These are phyloP conservation scores for Ophiocordyceps camponoti-saundersi DNA, from an alignment of 2,329 filamentous ascomycete genomes.

Conservation along the genomic window DNA sequence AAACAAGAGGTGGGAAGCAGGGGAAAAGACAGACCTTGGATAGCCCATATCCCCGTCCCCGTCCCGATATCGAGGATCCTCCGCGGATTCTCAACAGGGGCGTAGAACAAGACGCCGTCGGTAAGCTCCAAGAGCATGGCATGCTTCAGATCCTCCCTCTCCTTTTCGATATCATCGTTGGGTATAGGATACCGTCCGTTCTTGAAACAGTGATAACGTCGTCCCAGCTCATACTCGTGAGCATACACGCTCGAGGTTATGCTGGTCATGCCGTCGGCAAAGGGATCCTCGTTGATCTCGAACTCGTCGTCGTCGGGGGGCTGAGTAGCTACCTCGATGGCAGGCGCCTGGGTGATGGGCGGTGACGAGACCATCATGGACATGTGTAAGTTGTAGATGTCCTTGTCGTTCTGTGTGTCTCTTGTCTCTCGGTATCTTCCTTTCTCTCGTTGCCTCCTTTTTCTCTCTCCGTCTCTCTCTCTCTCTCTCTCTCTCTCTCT, in stretches of 20 bases:
- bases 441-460: too few species aligned
- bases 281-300: conserved; percentile 1
- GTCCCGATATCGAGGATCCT: conserved; percentile 23
- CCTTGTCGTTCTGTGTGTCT: too few species aligned
- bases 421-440: too few species aligned
- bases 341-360: not conserved
- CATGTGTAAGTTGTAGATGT: too few species aligned
- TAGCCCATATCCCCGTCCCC: conserved; percentile 7
- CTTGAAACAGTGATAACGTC: conserved; percentile 16
- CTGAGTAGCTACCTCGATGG: conserved; percentile 1
- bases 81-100: conserved; percentile 20
- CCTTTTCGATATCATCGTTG: conserved; percentile 21
- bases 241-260: conserved; percentile 4
- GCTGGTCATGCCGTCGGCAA: conserved; percentile 2
- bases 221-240: conserved; percentile 3
- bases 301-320: conserved; percentile 1
- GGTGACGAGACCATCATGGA: too few species aligned
- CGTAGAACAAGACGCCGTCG: conserved; percentile 19
- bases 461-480: too few species aligned
- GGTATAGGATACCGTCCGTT: conserved; percentile 18
- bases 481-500: too few species aligned
- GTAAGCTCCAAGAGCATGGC: conserved; percentile 17
- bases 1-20: not conserved
- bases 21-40: not conserved
- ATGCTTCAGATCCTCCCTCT: conserved; percentile 22